These are phyloP conservation scores for Clarireedia hainanense DNA, from an alignment of 2,329 filamentous ascomycete species.

Conservation along the genomic window DNA sequence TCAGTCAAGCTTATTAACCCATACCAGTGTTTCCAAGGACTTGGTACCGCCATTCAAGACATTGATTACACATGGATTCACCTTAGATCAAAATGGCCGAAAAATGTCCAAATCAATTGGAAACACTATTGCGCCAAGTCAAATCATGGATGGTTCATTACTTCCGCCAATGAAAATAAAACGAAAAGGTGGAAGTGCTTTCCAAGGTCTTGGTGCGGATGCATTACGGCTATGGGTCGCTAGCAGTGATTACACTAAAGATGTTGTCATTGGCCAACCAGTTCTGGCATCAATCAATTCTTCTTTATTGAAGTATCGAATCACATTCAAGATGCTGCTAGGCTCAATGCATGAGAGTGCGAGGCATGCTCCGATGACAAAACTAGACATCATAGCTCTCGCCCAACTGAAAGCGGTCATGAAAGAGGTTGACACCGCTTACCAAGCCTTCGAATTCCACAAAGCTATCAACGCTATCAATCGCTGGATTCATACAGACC, in stretches of 20 bases:
- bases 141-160: conserved; percentile 80
- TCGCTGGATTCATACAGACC: conserved; percentile 70
- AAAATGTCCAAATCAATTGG: conserved; percentile 99
- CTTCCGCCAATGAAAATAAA: conserved; percentile 49
- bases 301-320: conserved; percentile 76
- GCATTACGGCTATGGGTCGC: conserved; percentile 86
- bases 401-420: conserved; percentile 63
- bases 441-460: conserved; percentile 72
- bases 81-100: conserved; percentile 78
- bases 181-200: conserved; percentile 35
- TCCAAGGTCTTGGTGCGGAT: conserved; percentile 75
- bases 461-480: conserved; percentile 67
- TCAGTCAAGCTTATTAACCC: conserved; percentile 87
- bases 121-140: conserved; percentile 71
- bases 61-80: conserved; percentile 93
- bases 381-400: conserved; percentile 67
- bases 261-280: conserved; percentile 73
- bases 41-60: conserved; percentile 67
- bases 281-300: conserved; percentile 71
- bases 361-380: conserved; percentile 42
- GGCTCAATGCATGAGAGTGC: conserved; percentile 54
- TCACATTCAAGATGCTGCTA: conserved; percentile 83
- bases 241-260: conserved; percentile 82
- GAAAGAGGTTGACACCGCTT: conserved; percentile 55
- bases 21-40: conserved; percentile 42